Conservation (phyloP, 2,329 filamentous ascomycete genomes). For the Claviceps digitariae region DNA sequence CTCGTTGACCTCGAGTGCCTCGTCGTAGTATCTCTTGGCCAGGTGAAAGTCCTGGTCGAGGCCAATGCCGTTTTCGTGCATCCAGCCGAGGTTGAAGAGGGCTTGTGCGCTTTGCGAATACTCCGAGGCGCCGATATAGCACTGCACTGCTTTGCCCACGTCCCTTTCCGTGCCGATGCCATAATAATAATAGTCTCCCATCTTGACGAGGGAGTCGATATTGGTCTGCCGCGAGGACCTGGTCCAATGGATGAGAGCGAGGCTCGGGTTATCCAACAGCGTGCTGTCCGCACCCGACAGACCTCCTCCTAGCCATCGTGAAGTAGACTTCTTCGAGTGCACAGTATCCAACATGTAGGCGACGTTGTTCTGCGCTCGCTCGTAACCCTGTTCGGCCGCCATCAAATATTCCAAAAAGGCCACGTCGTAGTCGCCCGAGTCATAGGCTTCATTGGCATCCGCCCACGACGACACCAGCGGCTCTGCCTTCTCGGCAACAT, state of each 20-base stretch:
- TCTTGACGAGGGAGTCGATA: constrained; percentile 88
- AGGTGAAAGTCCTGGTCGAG: constrained; percentile 93
- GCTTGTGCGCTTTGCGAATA: constrained; percentile 87
- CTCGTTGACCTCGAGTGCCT: constrained; percentile 77
- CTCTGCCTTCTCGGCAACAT: constrained; percentile 61
- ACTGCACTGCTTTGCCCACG: constrained; percentile 76
- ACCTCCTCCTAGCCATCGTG: constrained; percentile 32
- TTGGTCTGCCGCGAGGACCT: constrained; percentile 87
- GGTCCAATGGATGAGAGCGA: constrained; percentile 89
- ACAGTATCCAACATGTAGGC: constrained; percentile 72
- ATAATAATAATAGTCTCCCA: constrained; percentile 91
- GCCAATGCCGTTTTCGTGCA: constrained; percentile 94
- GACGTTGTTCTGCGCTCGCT: constrained; percentile 79
- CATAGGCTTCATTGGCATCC: constrained; percentile 74
- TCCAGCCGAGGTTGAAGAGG: constrained; percentile 95
- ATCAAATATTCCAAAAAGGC: constrained; percentile 73
- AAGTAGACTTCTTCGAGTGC: constrained; percentile 34
- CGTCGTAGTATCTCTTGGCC: constrained; percentile 90
- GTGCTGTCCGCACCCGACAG: constrained; percentile 15
- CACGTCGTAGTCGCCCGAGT: constrained; percentile 62
- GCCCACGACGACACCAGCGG: constrained; percentile 62
- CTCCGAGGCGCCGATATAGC: constrained; percentile 86
- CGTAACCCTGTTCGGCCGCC: constrained; percentile 86
- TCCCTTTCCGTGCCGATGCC: constrained; percentile 63
- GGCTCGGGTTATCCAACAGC: constrained; percentile 36